Percentiles rank a stretch among this genome's conserved stretches.
Evolutionary conservation across 2,329 filamentous ascomycete genomes (phyloP).

Genomic region (Exophiala sideris): DNA sequence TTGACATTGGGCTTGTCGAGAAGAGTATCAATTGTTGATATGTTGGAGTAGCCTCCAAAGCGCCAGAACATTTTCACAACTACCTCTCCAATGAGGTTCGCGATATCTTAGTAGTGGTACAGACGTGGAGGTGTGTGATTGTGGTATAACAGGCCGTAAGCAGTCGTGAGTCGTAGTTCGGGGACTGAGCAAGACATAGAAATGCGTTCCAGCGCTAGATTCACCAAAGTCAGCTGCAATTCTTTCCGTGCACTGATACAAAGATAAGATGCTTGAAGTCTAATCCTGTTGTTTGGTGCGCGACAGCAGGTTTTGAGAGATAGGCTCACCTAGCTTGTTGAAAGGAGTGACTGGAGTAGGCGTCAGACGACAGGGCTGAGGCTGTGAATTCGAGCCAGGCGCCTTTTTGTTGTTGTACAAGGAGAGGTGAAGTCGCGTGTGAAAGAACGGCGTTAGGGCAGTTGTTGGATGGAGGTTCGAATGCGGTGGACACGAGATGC

Average conservation of each 20-base stretch:
- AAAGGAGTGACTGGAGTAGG: slow-evolving; percentile 25
- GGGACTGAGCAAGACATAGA: slow-evolving; percentile 24
- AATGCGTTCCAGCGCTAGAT: slow-evolving; percentile 23
- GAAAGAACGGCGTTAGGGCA: background rate
- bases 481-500: too few species aligned
- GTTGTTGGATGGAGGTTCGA: background rate
- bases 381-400: background rate
- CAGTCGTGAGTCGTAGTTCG: slow-evolving; percentile 20
- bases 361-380: slow-evolving; percentile 9
- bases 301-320: background rate
- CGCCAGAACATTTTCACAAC: slow-evolving; percentile 91
- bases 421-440: background rate
- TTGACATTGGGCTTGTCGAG: slow-evolving; percentile 94
- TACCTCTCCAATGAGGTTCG: slow-evolving; percentile 4
- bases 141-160: slow-evolving; percentile 13
- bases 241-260: background rate
- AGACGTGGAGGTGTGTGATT: slow-evolving; percentile 8
- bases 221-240: slow-evolving; percentile 5
- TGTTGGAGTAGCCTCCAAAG: slow-evolving; percentile 97
- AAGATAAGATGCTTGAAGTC: background rate
- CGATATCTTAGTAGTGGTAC: slow-evolving; percentile 17
- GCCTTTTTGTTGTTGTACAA: slow-evolving; percentile 9
- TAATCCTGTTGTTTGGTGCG: background rate
- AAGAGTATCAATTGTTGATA: slow-evolving; percentile 92
- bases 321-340: slow-evolving; percentile 17